These are phyloP conservation scores for Corchorus capsularis DNA, from an alignment of 345 rosid genomes.

Conservation along the genomic window DNA sequence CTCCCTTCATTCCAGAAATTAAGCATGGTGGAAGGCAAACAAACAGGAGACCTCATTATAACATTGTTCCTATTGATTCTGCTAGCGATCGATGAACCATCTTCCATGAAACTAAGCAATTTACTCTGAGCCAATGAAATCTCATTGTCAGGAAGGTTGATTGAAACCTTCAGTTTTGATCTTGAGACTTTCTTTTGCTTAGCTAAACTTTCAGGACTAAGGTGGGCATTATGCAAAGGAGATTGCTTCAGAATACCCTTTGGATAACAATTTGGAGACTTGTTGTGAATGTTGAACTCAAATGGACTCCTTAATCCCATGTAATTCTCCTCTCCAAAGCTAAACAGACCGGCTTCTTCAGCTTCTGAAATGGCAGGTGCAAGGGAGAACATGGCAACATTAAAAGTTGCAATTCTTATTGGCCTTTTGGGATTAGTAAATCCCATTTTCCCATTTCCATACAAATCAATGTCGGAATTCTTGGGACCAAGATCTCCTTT, in stretches of 20 bases:
- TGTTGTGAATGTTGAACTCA: slow-evolving; percentile 22
- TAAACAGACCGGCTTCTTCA: slow-evolving; percentile 35
- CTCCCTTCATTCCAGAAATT: slow-evolving; percentile 48
- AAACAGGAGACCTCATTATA: slow-evolving; percentile 83
- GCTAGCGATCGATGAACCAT: slow-evolving; percentile 38
- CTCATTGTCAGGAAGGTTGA: slow-evolving; percentile 93
- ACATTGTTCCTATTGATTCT: slow-evolving; percentile 50
- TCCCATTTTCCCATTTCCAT: slow-evolving; percentile 20
- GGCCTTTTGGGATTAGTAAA: slow-evolving; percentile 39
- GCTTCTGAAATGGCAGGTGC: slow-evolving; percentile 71
- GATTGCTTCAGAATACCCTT: slow-evolving; percentile 89
- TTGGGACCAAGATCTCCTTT: slow-evolving; percentile 29
- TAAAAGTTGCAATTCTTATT: slow-evolving; percentile 80
- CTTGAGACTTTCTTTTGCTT: slow-evolving; percentile 34
- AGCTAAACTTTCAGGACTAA: slow-evolving; percentile 28
- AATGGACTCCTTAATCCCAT: slow-evolving; percentile 28
- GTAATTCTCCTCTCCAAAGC: slow-evolving; percentile 31
- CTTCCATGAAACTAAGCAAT: slow-evolving; percentile 47
- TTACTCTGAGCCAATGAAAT: slow-evolving; percentile 70
- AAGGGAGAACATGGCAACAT: slow-evolving; percentile 95
- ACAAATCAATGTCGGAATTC: slow-evolving; percentile 29
- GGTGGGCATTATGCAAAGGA: slow-evolving; percentile 46
- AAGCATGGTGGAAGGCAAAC: slow-evolving; percentile 63
- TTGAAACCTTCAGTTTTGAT: slow-evolving; percentile 69
- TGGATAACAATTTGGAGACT: slow-evolving; percentile 35